Evolutionary conservation across 768 basidiomycete genomes (phyloP).

Genomic region (Lyophyllum semitale): DNA sequence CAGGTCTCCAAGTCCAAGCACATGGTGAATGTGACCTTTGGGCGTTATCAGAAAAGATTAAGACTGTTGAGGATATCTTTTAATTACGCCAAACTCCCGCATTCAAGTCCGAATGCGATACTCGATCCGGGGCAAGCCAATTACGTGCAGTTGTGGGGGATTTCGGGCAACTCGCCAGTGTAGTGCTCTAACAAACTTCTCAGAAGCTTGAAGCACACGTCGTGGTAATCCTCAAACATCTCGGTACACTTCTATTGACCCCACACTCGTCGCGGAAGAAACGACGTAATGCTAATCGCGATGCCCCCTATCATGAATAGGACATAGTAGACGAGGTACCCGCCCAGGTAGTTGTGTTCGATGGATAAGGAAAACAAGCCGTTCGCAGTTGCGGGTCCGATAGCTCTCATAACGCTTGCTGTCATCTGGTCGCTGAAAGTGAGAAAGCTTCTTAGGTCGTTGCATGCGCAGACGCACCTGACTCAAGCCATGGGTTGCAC

Average conservation of each 20-base stretch:
- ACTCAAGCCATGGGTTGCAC: conserved; percentile 62
- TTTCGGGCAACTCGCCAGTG: too few relatives aligned
- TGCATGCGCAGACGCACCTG: conserved; percentile 5
- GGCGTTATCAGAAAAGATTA: too few relatives aligned
- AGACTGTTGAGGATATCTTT: too few relatives aligned
- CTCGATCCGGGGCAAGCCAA: too few relatives aligned
- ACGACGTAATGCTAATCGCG: conserved; percentile 25
- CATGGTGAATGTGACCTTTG: too few relatives aligned
- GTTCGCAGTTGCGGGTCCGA: conserved; percentile 56
- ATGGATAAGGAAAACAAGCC: conserved; percentile 65
- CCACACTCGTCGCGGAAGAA: conserved; percentile 30
- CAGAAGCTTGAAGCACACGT: too few relatives aligned
- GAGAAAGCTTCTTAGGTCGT: background rate
- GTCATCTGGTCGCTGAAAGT: conserved; percentile 25
- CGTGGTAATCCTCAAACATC: too few relatives aligned
- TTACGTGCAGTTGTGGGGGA: too few relatives aligned
- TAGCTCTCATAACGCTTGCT: conserved; percentile 36
- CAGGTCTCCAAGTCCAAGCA: too few relatives aligned
- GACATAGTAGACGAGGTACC: conserved; percentile 51
- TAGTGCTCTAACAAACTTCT: too few relatives aligned
- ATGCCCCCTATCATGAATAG: conserved; percentile 25
- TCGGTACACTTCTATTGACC: background rate
- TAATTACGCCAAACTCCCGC: too few relatives aligned
- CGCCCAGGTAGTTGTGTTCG: conserved; percentile 44
- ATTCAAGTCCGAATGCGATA: too few relatives aligned